Evolutionary conservation across 495 filamentous ascomycete species (phyloP), one percentile per base, ranked within the genome.

Genomic region (Penicillium simplicissimum): DNA sequence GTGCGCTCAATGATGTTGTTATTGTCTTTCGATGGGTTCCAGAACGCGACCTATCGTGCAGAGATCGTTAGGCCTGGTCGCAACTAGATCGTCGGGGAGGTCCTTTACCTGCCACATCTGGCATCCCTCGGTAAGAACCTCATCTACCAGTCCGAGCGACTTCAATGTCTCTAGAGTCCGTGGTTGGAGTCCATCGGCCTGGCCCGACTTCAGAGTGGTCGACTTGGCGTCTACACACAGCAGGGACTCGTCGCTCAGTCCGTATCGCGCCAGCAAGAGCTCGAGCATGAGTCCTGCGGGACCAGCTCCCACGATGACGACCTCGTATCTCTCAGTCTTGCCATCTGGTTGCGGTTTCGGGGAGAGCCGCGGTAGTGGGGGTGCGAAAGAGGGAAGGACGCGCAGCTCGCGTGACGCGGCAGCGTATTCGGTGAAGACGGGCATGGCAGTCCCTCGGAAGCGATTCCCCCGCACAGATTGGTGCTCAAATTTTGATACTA

Each of bases 91-190:
- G 17, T 17, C 77, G 79, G 63, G 85, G 79, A 59, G 74, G 81
- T 52, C 81, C 23, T 9, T 33, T 59, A 69, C 67, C 59, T 69
- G 67, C 67, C 67, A 69, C 71, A 77, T 72, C 47, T 77, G 71
- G 54, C 71, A 75, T 0, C 73, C 75, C 51, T 74, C 75, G 8
- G 61, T 67, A 28, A 78, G 66, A 42, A 78, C 73, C 55, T 78
- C 75, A 59, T 78, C 75, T 2, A 63, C 67, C 2, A 78, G 58
- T 1, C 72, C 74, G 0, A 78, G 68, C 4, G 73, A 76, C 57
- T 79, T 76, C 15, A 90, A 80, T n/a, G 88, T 88, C 70, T 90
- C 88, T 4, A 89, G 71, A 11, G 80, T 88, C 15, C 88, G 84
- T 31, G 79, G 78, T 65, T 85, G 79, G 4, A 88, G 73, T 8